phyloP scores from a whole-genome alignment of 177 flowering plant genomes.

The Vitis hybrid region DNA sequence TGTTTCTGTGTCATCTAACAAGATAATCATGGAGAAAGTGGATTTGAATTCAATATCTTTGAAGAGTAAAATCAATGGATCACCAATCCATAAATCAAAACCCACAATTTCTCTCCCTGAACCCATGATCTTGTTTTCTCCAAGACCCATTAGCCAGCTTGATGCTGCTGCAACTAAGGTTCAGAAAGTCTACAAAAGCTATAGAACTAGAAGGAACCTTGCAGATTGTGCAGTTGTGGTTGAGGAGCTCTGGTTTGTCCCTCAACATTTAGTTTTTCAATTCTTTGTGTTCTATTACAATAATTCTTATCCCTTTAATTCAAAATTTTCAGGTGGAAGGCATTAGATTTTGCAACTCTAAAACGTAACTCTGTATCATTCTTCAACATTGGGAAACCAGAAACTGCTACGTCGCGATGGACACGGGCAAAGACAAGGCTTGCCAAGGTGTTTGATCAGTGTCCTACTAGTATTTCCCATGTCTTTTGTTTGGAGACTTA shows the following conservation, averaged over 20 bases:
- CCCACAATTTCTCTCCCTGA: constrained; percentile 19
- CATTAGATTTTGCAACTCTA: constrained; percentile 51
- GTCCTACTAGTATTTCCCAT: background rate
- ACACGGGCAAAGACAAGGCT: constrained; percentile 39
- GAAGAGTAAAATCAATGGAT: background rate
- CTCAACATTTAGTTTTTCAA: background rate
- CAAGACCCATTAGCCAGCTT: constrained; percentile 33
- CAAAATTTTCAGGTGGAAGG: constrained; percentile 46
- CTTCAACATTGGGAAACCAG: constrained; percentile 39
- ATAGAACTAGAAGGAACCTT: constrained; percentile 44
- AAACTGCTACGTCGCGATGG: constrained; percentile 49
- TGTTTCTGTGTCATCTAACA: constrained; percentile 19
- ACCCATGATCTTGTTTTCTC: constrained; percentile 22
- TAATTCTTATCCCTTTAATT: background rate
- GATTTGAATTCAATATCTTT: constrained; percentile 1
- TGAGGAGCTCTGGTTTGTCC: constrained; percentile 47
- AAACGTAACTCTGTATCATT: constrained; percentile 45
- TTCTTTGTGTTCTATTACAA: background rate
- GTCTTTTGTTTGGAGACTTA: background rate
- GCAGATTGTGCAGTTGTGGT: constrained; percentile 55
- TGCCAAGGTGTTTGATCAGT: constrained; percentile 34
- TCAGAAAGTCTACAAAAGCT: constrained; percentile 51
- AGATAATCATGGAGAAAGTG: constrained; percentile 8
- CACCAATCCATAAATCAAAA: constrained; percentile 5
- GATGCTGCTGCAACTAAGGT: constrained; percentile 46